Evolutionary conservation across 768 basidiomycete genomes (phyloP).

Genomic region (Pleurotus sapidus): DNA sequence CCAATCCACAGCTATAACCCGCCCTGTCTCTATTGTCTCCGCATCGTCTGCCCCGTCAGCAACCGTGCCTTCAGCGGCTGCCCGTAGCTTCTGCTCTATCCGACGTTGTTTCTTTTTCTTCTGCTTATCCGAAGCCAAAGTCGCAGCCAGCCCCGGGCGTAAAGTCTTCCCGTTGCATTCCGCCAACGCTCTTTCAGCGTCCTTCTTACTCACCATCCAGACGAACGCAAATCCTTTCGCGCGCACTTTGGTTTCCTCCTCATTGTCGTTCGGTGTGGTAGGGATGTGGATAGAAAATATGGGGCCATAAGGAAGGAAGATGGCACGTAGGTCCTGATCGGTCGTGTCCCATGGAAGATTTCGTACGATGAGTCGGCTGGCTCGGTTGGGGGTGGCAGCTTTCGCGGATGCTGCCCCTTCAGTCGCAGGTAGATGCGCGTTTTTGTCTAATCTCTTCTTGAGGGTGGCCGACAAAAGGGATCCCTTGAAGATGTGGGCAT

Average conservation of each 20-base stretch:
- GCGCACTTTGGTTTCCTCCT: slow-evolving; percentile 28
- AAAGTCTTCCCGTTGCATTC: slow-evolving; percentile 76
- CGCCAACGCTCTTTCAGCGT: slow-evolving; percentile 80
- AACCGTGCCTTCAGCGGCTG: slow-evolving; percentile 30
- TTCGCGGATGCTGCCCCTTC: slow-evolving; percentile 23
- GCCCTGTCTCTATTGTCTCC: slow-evolving; percentile 33
- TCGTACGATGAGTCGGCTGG: slow-evolving; percentile 83
- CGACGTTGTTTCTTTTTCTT: slow-evolving; percentile 62
- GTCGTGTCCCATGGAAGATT: slow-evolving; percentile 86
- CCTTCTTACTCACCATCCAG: slow-evolving; percentile 85
- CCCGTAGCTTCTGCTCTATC: slow-evolving; percentile 47
- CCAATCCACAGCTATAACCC: slow-evolving; percentile 93
- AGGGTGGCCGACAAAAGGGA: slow-evolving; percentile 80
- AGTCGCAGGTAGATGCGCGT: slow-evolving; percentile 28
- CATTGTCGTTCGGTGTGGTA: slow-evolving; percentile 30
- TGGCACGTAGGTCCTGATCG: slow-evolving; percentile 78
- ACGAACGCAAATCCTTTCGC: slow-evolving; percentile 91
- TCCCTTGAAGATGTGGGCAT: slow-evolving; percentile 93
- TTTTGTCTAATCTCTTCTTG: slow-evolving; percentile 78
- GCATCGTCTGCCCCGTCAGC: slow-evolving; percentile 33
- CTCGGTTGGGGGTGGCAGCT: slow-evolving; percentile 56
- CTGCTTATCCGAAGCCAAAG: slow-evolving; percentile 59
- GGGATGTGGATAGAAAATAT: slow-evolving; percentile 87
- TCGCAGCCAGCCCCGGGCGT: slow-evolving; percentile 57
- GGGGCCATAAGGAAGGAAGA: slow-evolving; percentile 86